Evolutionary conservation across 2,329 filamentous ascomycete genomes (phyloP).

Genomic region (Aspergillus pseudoglaucus): DNA sequence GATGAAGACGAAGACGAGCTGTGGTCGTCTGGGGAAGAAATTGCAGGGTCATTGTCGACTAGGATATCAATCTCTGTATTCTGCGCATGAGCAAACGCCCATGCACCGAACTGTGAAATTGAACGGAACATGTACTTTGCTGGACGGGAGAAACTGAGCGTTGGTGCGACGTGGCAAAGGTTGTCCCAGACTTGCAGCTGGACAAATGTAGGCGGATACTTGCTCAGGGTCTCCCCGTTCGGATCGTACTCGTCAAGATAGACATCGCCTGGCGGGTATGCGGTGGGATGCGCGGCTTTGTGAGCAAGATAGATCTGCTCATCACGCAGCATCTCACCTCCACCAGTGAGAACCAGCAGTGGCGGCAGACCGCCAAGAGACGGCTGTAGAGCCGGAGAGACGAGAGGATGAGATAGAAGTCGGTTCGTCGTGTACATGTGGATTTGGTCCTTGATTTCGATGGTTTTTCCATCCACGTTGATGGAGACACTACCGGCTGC

Average conservation of each 20-base stretch:
- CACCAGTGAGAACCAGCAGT: conserved; percentile 76
- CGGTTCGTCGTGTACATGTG: conserved; percentile 83
- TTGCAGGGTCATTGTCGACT: conserved; percentile 71
- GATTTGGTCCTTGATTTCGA: conserved; percentile 83
- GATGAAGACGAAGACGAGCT: neutral
- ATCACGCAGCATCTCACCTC: conserved; percentile 81
- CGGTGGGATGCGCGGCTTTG: conserved; percentile 77
- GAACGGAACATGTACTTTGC: conserved; percentile 95
- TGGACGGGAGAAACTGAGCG: conserved; percentile 90
- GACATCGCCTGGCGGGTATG: conserved; percentile 63
- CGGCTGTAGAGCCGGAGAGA: conserved; percentile 82
- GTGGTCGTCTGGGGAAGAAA: conserved; percentile 51
- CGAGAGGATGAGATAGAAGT: conserved; percentile 75
- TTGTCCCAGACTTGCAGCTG: conserved; percentile 96
- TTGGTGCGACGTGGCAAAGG: conserved; percentile 84
- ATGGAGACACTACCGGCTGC: conserved; percentile 52
- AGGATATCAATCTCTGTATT: conserved; percentile 71
- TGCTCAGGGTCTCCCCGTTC: conserved; percentile 48
- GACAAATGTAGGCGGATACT: conserved; percentile 78
- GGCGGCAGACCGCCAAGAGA: conserved; percentile 86
- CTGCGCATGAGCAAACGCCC: conserved; percentile 79
- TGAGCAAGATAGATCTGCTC: conserved; percentile 95
- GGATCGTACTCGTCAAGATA: conserved; percentile 59
- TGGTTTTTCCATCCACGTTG: conserved; percentile 60
- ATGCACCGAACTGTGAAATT: conserved; percentile 87